phyloP scores from a whole-genome alignment of 1,284 basidiomycete genomes.

The Baeospora myosura region DNA sequence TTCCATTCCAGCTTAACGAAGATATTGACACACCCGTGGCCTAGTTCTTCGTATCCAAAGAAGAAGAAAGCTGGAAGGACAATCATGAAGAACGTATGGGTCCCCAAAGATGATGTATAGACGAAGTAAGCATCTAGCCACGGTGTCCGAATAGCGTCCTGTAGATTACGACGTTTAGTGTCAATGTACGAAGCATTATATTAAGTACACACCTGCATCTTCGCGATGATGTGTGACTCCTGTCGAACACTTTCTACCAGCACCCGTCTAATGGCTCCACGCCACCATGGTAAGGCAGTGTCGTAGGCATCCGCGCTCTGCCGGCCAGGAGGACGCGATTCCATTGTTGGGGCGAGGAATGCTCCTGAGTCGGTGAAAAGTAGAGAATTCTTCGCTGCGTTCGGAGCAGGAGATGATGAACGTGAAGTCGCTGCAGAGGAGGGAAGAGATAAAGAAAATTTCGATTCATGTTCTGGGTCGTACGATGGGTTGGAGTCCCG shows the following conservation, averaged over 20 bases:
- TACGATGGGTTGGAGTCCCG: too few species aligned
- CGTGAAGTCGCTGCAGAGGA: not conserved
- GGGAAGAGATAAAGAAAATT: too few species aligned
- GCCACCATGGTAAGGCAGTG: constrained; percentile 57
- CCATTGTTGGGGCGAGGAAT: not conserved
- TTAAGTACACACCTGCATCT: constrained; percentile 51
- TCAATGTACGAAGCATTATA: not conserved
- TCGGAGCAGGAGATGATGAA: constrained; percentile 4
- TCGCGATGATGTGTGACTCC: constrained; percentile 64
- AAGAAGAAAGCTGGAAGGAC: constrained; percentile 84
- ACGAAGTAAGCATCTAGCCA: constrained; percentile 86
- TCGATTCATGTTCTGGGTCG: too few species aligned
- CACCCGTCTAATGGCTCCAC: constrained; percentile 51
- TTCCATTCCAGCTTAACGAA: constrained; percentile 2
- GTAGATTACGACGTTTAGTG: not conserved
- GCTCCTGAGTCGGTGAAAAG: not conserved
- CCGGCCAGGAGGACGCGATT: constrained; percentile 14
- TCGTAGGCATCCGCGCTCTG: constrained; percentile 55
- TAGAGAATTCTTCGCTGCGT: not conserved
- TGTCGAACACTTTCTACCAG: constrained; percentile 53
- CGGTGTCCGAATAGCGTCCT: constrained; percentile 58
- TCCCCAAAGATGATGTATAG: constrained; percentile 83
- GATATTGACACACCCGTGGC: constrained; percentile 55
- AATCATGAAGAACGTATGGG: constrained; percentile 94
- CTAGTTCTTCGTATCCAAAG: constrained; percentile 71